phyloP scores from a whole-genome alignment of 2,329 filamentous ascomycete genomes.

The Chaetomium sp. region DNA sequence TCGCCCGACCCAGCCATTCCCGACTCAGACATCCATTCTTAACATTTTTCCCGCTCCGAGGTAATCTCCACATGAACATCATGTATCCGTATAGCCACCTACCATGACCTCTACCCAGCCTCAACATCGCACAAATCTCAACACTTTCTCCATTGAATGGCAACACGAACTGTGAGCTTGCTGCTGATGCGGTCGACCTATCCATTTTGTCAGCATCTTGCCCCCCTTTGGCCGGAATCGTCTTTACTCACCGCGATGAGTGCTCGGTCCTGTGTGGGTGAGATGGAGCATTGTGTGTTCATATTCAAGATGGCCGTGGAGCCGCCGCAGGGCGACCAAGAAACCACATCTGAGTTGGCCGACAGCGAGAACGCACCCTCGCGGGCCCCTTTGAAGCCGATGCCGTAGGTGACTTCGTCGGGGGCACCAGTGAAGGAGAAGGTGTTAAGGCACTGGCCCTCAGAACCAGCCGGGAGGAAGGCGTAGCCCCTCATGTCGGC shows the following conservation, averaged over 20 bases:
- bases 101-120: neutral
- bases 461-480: conserved; percentile 22
- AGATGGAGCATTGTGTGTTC: conserved; percentile 24
- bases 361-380: conserved; percentile 26
- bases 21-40: no score
- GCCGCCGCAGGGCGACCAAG: conserved; percentile 29
- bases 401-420: conserved; percentile 11
- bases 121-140: neutral
- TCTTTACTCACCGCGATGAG: conserved; percentile 23
- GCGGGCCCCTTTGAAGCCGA: conserved; percentile 18
- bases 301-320: conserved; percentile 25
- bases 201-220: neutral
- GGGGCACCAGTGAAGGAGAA: conserved; percentile 29
- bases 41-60: no score
- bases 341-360: conserved; percentile 22
- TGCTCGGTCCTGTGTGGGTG: conserved; percentile 15
- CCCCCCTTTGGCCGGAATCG: neutral
- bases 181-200: conserved; percentile 27
- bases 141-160: conserved; percentile 14
- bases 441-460: conserved; percentile 26
- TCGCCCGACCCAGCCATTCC: no score
- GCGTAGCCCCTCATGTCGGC: conserved; percentile 26
- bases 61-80: neutral
- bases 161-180: conserved; percentile 17
- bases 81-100: no score